Evolutionary conservation across 2,329 filamentous ascomycete genomes (phyloP).

Genomic region (Cladophialophora psammophila): DNA sequence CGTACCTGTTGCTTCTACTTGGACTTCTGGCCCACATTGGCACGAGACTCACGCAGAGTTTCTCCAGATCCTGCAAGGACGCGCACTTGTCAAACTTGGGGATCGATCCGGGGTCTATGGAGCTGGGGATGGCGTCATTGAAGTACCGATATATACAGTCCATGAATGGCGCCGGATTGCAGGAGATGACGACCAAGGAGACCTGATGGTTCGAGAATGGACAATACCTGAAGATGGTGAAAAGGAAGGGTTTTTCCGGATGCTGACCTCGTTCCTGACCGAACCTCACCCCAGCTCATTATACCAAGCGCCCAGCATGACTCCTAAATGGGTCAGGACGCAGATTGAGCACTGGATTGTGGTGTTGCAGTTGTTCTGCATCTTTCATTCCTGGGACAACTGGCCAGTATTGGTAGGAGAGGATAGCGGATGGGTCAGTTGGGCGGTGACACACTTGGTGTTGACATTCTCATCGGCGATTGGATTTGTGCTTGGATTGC

Average conservation of each 20-base stretch:
- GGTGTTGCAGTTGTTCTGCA: constrained; percentile 28
- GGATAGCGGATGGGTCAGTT: constrained; percentile 28
- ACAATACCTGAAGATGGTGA: constrained; percentile 56
- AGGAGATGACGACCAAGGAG: constrained; percentile 38
- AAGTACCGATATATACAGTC: constrained; percentile 45
- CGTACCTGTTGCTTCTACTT: constrained; percentile 53
- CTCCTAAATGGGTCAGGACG: constrained; percentile 11
- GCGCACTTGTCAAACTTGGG: constrained; percentile 41
- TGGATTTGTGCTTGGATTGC: constrained; percentile 26
- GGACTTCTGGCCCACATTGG: constrained; percentile 61
- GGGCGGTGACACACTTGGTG: constrained; percentile 29
- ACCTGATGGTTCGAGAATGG: constrained; percentile 57
- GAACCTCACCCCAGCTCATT: constrained; percentile 27
- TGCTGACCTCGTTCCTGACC: constrained; percentile 49
- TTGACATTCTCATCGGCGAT: constrained; percentile 17
- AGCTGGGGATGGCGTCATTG: constrained; percentile 42
- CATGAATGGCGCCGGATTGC: constrained; percentile 58
- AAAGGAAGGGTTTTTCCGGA: constrained; percentile 61
- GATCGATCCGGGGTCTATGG: constrained; percentile 9
- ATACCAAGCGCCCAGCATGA: constrained; percentile 13
- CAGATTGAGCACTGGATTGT: constrained; percentile 31
- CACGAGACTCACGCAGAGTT: constrained; percentile 58
- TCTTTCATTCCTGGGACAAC: constrained; percentile 33
- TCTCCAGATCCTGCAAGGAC: constrained; percentile 53
- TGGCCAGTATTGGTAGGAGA: constrained; percentile 30